These are phyloP conservation scores for Rhazya stricta DNA, from an alignment of 257 asterid species.

Conservation along the genomic window DNA sequence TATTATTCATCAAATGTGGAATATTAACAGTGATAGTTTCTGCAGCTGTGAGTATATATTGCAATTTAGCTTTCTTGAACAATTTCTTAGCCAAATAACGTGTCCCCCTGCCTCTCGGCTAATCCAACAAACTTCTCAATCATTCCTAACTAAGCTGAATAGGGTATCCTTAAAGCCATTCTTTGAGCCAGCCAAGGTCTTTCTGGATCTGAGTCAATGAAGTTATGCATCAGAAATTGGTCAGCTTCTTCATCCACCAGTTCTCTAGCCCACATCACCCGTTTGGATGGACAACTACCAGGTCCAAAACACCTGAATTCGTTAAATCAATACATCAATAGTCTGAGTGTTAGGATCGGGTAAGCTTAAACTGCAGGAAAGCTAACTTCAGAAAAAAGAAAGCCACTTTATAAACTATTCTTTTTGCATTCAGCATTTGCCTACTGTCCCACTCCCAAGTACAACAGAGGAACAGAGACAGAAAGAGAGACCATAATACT, in stretches of 20 bases:
- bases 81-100: background rate
- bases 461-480: background rate
- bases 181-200: slow-evolving; percentile 72
- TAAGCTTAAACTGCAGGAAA: background rate
- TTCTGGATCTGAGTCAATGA: slow-evolving; percentile 70
- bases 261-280: slow-evolving; percentile 87
- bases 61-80: background rate
- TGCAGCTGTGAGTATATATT: too few species aligned
- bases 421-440: background rate
- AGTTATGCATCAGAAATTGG: slow-evolving; percentile 59
- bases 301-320: slow-evolving; percentile 78
- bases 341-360: background rate
- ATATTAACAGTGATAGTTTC: background rate
- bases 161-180: slow-evolving; percentile 70
- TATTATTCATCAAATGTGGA: background rate
- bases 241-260: slow-evolving; percentile 78
- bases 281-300: slow-evolving; percentile 72
- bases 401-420: background rate
- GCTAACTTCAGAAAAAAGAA: background rate
- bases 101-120: background rate
- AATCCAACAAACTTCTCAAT: background rate
- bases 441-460: background rate
- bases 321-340: background rate
- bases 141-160: slow-evolving; percentile 42
- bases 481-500: background rate